A percentile compares a stretch with the other conserved stretches of the same genome.
These are phyloP conservation scores for Dovyalis caffra DNA, from an alignment of 345 rosid genomes.

Conservation along the genomic window DNA sequence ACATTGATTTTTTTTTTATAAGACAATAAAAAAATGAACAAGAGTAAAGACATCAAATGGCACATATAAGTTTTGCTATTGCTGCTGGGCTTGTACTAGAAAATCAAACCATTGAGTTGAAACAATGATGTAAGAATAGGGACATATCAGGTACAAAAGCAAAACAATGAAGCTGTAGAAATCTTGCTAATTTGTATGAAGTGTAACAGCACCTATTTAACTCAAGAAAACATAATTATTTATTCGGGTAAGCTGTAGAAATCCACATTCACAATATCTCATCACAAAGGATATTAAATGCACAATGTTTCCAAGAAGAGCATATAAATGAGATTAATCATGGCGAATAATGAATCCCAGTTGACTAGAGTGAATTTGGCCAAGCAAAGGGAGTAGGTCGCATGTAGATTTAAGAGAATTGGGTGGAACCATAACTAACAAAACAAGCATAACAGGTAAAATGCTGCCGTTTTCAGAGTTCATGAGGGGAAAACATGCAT, in stretches of 20 bases:
- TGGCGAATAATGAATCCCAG: background rate
- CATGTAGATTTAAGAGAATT: background rate
- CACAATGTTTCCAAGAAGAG: background rate
- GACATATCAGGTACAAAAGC: background rate
- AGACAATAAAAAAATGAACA: conserved; percentile 9
- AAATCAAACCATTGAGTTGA: background rate
- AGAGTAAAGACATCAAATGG: background rate
- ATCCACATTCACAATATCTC: background rate
- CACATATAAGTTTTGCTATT: background rate
- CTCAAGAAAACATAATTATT: background rate
- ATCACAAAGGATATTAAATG: background rate
- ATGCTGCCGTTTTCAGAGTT: background rate
- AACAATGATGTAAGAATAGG: background rate
- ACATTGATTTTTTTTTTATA: conserved; percentile 3
- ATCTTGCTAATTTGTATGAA: background rate
- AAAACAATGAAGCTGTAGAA: background rate
- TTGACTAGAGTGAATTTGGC: background rate
- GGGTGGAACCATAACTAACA: too few relatives aligned
- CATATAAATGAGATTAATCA: background rate
- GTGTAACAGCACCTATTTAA: background rate
- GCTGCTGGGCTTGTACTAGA: background rate
- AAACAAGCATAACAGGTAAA: background rate
- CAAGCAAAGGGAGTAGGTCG: background rate
- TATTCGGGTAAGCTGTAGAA: background rate
- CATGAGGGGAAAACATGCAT: background rate